phyloP scores from a whole-genome alignment of 2,329 filamentous ascomycete genomes.

The Talaromyces sp. region DNA sequence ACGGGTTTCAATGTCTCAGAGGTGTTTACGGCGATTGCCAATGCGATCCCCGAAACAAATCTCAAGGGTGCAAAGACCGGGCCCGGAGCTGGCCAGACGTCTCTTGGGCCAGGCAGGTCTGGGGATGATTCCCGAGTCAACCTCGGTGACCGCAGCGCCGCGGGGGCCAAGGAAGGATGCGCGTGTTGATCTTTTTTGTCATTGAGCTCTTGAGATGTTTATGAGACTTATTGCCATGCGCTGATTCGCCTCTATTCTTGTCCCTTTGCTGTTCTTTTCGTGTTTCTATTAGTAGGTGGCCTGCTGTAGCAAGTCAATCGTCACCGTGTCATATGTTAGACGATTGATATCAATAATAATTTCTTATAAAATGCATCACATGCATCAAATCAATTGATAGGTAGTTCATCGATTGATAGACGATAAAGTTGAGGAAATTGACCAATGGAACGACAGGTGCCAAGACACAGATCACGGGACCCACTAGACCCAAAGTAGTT shows the following conservation, averaged over 20 bases:
- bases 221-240: neutral
- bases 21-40: slow-evolving; percentile 96
- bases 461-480: slow-evolving; percentile 8
- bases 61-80: slow-evolving; percentile 75
- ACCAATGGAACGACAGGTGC: neutral
- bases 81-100: slow-evolving; percentile 52
- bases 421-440: neutral
- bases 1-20: slow-evolving; percentile 89
- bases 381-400: too few species aligned
- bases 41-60: slow-evolving; percentile 94
- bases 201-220: neutral
- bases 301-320: neutral
- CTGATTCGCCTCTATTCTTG: neutral
- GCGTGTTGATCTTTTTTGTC: slow-evolving; percentile 57
- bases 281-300: neutral
- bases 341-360: neutral
- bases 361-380: too few species aligned
- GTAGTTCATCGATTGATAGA: too few species aligned
- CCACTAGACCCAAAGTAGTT: slow-evolving; percentile 2
- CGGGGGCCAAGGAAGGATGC: slow-evolving; percentile 81
- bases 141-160: slow-evolving; percentile 65
- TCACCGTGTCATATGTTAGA: neutral
- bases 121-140: slow-evolving; percentile 65
- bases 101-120: slow-evolving; percentile 49
- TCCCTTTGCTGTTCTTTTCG: neutral